Evolutionary conservation across 805 yeast species (phyloP), one percentile per base, ranked within the genome.

Genomic region (Saccharomycopsis fibuligera): DNA sequence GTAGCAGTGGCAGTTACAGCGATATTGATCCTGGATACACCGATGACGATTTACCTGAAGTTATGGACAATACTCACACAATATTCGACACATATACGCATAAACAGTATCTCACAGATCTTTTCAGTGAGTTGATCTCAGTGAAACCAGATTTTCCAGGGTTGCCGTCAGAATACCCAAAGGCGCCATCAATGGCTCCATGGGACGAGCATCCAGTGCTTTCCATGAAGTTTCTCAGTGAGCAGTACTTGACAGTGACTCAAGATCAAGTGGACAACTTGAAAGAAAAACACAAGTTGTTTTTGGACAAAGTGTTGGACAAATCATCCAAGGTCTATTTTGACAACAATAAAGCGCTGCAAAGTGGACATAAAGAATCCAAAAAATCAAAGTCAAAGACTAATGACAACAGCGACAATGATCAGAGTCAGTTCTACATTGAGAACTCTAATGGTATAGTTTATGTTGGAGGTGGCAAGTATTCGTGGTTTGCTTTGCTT

Each of bases 401-500:
- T 12, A 30, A 16, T 5, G 45, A 30, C 16, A 14, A 16, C 10
- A n/a, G 6, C 10, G 5, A 12, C 10, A 29, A 16, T n/a, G 6
- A 30, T 14, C 38, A 29, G n/a, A n/a, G n/a, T n/a, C n/a, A n/a
- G n/a, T 48, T 22, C 58, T 77, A 6, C 60, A 78, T 37, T 68
- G 68, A 29, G 57, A 77, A 12, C 62, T 66, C 3, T 65, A 66
- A 44, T 73, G 86, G 86, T 29, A 74, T 79, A 16, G 86, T 80
- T 1, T 79, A 72, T 54, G 81, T 78, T 39, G 85, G 82, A 6
- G 85, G 85, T 35, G 83, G 81, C 6, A 70, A 70, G 47, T 75
- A 73, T 60, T 75, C 74, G 54, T 75, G 81, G 78, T 59, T 78
- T 43, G 72, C 81, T 1, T 58, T 79, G 30, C 60, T 78, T 16